phyloP scores from a whole-genome alignment of 73 alveolate species.

The Paramecium sexaurelia region DNA sequence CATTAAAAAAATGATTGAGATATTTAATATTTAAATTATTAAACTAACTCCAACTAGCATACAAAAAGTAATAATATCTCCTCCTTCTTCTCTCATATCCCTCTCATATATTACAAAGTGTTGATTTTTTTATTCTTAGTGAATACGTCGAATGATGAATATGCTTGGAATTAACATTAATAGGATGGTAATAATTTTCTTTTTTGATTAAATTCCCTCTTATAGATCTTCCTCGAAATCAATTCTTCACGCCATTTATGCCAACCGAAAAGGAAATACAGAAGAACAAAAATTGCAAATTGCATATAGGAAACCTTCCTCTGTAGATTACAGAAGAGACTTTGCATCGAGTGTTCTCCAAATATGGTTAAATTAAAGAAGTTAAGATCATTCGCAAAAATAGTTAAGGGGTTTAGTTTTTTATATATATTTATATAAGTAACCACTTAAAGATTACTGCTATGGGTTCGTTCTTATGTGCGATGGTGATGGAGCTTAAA shows the following conservation, averaged over 20 bases:
- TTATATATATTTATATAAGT: conserved; percentile 24
- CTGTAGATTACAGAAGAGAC: conserved; percentile 51
- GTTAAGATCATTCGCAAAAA: conserved; percentile 53
- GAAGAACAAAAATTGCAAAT: conserved; percentile 53
- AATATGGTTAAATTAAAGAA: conserved; percentile 44
- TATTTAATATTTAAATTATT: conserved; percentile 22
- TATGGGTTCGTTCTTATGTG: conserved; percentile 61
- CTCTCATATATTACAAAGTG: background rate
- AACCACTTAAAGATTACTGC: conserved; percentile 60
- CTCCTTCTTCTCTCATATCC: background rate
- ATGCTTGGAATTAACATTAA: background rate
- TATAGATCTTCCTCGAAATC: conserved; percentile 35
- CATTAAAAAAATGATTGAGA: background rate
- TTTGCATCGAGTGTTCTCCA: conserved; percentile 43
- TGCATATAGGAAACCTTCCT: conserved; percentile 59
- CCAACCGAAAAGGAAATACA: background rate
- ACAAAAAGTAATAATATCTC: background rate
- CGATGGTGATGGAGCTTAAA: conserved; percentile 57
- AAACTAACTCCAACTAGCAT: background rate
- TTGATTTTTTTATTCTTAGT: conserved; percentile 35
- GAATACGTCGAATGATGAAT: conserved; percentile 1
- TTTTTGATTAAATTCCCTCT: conserved; percentile 5
- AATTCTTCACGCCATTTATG: conserved; percentile 5
- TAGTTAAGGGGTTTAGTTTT: conserved; percentile 53
- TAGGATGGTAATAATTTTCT: conserved; percentile 18